phyloP scores from a whole-genome alignment of 345 rosid genomes.

The Arabidopsis arenosa region DNA sequence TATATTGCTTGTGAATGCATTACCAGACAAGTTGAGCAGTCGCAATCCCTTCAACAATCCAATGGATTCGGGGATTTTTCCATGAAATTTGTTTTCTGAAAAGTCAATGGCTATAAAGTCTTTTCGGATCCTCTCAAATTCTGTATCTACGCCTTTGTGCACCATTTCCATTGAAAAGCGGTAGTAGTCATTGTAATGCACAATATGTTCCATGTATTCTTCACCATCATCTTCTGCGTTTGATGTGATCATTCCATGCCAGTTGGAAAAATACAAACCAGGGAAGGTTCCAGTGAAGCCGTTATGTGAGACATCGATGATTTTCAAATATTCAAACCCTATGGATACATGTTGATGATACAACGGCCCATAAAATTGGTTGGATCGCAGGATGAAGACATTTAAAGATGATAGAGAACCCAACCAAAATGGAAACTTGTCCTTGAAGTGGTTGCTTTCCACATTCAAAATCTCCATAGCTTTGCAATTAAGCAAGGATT shows the following conservation, averaged over 20 bases:
- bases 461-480: conserved; percentile 47
- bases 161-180: neutral
- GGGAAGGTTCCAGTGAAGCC: conserved; percentile 24
- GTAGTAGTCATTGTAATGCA: too few species aligned
- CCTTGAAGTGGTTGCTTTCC: conserved; percentile 44
- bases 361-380: conserved; percentile 41
- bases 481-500: conserved; percentile 44
- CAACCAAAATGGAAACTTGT: conserved; percentile 51
- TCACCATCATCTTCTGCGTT: too few species aligned
- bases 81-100: neutral
- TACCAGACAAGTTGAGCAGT: neutral
- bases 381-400: conserved; percentile 48
- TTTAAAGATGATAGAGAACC: conserved; percentile 31
- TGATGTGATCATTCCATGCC: neutral
- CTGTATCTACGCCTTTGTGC: conserved; percentile 6
- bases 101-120: conserved; percentile 5
- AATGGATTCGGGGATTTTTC: conserved; percentile 14
- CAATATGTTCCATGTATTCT: neutral
- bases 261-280: neutral
- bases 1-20: conserved; percentile 6
- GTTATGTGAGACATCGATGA: conserved; percentile 51
- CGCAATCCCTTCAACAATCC: neutral
- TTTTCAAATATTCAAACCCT: conserved; percentile 43
- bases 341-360: neutral
- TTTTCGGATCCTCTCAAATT: neutral